Evolutionary conservation across 176 grass and related monocot species (phyloP).

Genomic region (Dactylis glomerata): DNA sequence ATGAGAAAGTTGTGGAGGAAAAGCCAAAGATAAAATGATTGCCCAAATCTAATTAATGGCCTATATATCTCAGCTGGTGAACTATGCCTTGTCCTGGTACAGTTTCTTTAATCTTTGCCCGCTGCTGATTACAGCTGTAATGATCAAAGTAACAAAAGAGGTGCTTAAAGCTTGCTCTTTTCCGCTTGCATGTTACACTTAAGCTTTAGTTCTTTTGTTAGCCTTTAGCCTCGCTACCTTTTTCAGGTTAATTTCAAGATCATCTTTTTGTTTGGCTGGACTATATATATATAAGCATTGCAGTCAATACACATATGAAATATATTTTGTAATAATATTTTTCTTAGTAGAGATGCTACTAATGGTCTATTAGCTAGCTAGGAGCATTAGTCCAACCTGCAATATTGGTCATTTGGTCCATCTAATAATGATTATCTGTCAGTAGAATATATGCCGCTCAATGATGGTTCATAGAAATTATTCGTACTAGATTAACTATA

Average conservation of each 20-base stretch:
- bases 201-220: constrained; percentile 54
- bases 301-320: background rate
- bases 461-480: background rate
- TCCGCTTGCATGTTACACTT: constrained; percentile 24
- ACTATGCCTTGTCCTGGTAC: constrained; percentile 39
- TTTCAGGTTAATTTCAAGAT: constrained; percentile 13
- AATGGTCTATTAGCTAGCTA: constrained; percentile 5
- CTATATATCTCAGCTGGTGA: constrained; percentile 27
- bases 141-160: constrained; percentile 51
- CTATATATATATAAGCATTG: too few relatives aligned
- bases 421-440: background rate
- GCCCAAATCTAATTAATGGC: constrained; percentile 25
- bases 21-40: constrained; percentile 27
- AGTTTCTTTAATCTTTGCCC: constrained; percentile 27
- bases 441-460: background rate
- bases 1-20: constrained; percentile 9
- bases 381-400: background rate
- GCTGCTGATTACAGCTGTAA: constrained; percentile 48
- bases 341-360: background rate
- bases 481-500: constrained; percentile 26
- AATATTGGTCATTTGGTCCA: background rate
- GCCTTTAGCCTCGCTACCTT: constrained; percentile 40
- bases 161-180: constrained; percentile 45
- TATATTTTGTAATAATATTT: background rate
- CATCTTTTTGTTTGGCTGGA: background rate